These are phyloP conservation scores for Flaveria bidentis DNA, from an alignment of 129 eudicot species.

Conservation along the genomic window DNA sequence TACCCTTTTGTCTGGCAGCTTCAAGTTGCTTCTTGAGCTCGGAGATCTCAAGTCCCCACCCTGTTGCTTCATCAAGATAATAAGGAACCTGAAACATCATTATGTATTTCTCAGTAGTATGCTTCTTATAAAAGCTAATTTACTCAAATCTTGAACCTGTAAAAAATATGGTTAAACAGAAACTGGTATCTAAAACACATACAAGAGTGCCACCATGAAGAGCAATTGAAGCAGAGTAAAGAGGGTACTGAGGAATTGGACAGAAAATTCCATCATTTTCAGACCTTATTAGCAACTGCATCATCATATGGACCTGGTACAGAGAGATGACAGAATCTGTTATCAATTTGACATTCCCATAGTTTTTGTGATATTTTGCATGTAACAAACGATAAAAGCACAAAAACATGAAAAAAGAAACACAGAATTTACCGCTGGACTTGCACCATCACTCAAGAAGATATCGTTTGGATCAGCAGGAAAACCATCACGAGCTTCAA, in stretches of 20 bases:
- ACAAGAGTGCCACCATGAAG: conserved; percentile 99
- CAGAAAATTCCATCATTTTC: conserved; percentile 93
- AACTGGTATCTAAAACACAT: conserved; percentile 31
- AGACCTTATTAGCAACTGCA: conserved; percentile 68
- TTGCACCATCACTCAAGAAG: conserved; percentile 98
- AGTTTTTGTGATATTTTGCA: background rate
- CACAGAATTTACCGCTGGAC: conserved; percentile 71
- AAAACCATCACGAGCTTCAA: conserved; percentile 98
- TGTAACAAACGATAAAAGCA: background rate
- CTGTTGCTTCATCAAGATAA: conserved; percentile 95
- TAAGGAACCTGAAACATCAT: conserved; percentile 79
- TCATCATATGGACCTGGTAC: conserved; percentile 68
- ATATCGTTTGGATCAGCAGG: conserved; percentile 90
- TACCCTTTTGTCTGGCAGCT: conserved; percentile 76
- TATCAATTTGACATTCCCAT: background rate
- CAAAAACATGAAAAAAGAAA: background rate
- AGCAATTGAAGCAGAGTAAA: conserved; percentile 97
- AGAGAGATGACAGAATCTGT: conserved; percentile 14
- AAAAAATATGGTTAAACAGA: conserved; percentile 2
- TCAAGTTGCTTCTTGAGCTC: conserved; percentile 89
- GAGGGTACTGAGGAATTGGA: conserved; percentile 98
- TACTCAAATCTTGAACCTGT: background rate
- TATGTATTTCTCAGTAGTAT: conserved; percentile 3
- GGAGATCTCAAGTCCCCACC: conserved; percentile 92
- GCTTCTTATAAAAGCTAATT: background rate